Conservation (phyloP, 2,329 filamentous ascomycete genomes). For the Pezicula carpinea region DNA sequence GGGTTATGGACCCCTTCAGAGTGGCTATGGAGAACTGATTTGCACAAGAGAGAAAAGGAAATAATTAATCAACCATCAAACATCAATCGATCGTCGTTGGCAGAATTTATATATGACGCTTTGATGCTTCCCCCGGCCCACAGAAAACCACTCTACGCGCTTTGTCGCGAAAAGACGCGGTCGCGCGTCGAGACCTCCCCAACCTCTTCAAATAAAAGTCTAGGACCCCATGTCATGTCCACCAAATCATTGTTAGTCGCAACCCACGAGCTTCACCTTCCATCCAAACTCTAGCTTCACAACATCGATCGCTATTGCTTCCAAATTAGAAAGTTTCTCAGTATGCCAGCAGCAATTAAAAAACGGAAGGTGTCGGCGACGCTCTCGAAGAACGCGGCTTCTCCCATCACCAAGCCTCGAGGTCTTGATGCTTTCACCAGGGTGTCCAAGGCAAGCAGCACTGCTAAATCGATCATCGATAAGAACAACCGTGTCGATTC, state of each 20-base stretch:
- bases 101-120: no score
- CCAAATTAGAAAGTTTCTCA: conserved; percentile 14
- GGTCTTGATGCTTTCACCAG: conserved; percentile 38
- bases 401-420: conserved; percentile 24
- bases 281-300: conserved; percentile 10
- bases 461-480: conserved; percentile 27
- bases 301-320: conserved; percentile 13
- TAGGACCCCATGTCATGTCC: conserved; percentile 1
- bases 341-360: conserved; percentile 26
- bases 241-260: conserved; percentile 7
- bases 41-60: no score
- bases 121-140: no score
- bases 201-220: conserved; percentile 9
- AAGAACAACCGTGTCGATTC: conserved; percentile 25
- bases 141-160: conserved; percentile 24
- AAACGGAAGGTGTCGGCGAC: conserved; percentile 23
- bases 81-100: no score
- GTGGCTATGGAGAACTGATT: no score
- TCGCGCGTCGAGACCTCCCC: conserved; percentile 14
- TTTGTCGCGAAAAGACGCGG: conserved; percentile 10
- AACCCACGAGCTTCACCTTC: conserved; percentile 15
- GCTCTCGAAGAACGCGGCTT: conserved; percentile 7
- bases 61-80: not conserved
- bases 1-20: not conserved
- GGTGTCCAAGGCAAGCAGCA: conserved; percentile 35